A percentile compares a stretch with the other conserved stretches of the same genome.
Conservation (phyloP, 73 alveolate species). For the Symbiodinium pilosum region DNA sequence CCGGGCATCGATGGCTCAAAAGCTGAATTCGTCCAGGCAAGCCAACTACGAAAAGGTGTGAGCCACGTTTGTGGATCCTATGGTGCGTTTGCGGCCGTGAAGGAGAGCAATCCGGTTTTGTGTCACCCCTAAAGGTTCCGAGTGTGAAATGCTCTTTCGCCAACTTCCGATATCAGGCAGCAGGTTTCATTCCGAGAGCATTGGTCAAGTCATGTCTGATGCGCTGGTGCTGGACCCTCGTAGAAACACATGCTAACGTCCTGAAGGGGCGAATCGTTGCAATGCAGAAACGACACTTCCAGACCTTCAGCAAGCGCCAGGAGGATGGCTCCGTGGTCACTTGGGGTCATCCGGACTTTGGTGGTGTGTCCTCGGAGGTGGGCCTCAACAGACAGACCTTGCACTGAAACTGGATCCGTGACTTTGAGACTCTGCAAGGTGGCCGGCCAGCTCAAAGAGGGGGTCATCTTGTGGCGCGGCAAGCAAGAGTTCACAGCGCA, state of each 20-base stretch:
- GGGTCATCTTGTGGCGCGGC: constrained; percentile 22
- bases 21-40: too few species aligned
- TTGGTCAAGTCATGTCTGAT: too few species aligned
- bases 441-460: not conserved
- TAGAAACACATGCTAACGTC: too few species aligned
- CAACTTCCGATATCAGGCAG: not conserved
- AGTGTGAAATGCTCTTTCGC: not conserved
- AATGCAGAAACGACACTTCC: not conserved
- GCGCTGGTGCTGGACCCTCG: too few species aligned
- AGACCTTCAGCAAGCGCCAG: not conserved
- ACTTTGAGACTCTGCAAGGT: too few species aligned
- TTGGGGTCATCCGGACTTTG: constrained; percentile 85
- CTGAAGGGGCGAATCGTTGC: not conserved
- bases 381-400: too few species aligned
- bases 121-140: not conserved
- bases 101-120: not conserved
- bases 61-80: constrained; percentile 14
- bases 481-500: too few species aligned
- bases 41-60: constrained; percentile 58
- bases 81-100: constrained; percentile 59
- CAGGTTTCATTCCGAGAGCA: too few species aligned
- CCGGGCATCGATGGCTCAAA: too few species aligned
- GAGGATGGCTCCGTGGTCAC: constrained; percentile 75
- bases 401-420: too few species aligned
- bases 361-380: constrained; percentile 25